Evolutionary conservation across 2,329 filamentous ascomycete genomes (phyloP).

Genomic region (Neopestalotiopsis sp.): DNA sequence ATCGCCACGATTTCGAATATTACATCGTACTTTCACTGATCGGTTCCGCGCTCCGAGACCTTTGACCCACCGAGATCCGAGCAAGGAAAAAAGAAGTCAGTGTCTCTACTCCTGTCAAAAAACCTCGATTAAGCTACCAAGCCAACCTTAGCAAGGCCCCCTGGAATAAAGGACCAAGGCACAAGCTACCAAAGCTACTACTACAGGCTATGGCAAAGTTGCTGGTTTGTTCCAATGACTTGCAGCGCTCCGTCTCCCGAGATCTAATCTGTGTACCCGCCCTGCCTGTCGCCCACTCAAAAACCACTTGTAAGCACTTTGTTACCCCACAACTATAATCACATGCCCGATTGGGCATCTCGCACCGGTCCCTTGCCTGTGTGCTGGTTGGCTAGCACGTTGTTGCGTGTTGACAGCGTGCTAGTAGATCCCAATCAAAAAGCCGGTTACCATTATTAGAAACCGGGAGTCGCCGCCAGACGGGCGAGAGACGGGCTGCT

Average conservation of each 20-base stretch:
- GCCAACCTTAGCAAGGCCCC: too few relatives aligned
- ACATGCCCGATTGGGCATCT: constrained; percentile 8
- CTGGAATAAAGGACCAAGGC: too few relatives aligned
- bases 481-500: neutral
- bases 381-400: constrained; percentile 8
- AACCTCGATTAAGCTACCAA: too few relatives aligned
- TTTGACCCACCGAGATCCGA: neutral
- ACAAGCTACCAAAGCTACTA: too few relatives aligned
- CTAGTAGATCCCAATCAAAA: constrained; percentile 8
- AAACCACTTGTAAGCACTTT: neutral
- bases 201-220: too few relatives aligned
- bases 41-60: neutral
- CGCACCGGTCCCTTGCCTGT: neutral
- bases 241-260: neutral
- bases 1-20: neutral
- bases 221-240: too few relatives aligned
- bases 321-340: constrained; percentile 6
- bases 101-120: too few relatives aligned
- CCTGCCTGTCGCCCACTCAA: too few relatives aligned
- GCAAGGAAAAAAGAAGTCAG: neutral
- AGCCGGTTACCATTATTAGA: constrained; percentile 4
- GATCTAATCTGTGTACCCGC: neutral
- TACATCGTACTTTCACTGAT: neutral
- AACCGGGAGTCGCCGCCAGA: neutral
- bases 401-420: neutral